A percentile compares a stretch with the other conserved stretches of the same genome.
Evolutionary conservation across 805 yeast genomes (phyloP).

Genomic region (Ogataea trehalophila): DNA sequence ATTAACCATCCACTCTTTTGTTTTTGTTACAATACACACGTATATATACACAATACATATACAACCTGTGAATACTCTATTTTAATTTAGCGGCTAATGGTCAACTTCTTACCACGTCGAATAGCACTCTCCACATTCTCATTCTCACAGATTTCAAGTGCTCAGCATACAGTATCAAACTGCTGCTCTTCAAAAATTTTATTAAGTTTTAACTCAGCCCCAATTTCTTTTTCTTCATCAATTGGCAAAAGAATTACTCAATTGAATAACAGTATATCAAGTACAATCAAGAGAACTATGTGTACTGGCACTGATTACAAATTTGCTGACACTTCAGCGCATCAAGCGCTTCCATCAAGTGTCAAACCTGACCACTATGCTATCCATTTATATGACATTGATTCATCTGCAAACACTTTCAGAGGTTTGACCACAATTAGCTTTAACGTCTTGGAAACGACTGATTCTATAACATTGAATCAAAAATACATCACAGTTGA

Average conservation of each 20-base stretch:
- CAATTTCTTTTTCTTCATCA: background rate
- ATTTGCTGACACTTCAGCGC: constrained; percentile 42
- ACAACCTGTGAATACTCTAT: too few relatives aligned
- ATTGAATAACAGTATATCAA: too few relatives aligned
- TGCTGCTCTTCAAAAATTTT: too few relatives aligned
- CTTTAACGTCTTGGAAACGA: constrained; percentile 38
- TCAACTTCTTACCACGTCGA: too few relatives aligned
- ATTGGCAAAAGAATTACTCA: background rate
- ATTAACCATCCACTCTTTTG: too few relatives aligned
- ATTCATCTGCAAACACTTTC: constrained; percentile 41
- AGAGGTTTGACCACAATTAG: constrained; percentile 44
- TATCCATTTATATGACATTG: constrained; percentile 56
- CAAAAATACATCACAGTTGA: constrained; percentile 38
- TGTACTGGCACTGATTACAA: constrained; percentile 2
- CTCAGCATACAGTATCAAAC: too few relatives aligned
- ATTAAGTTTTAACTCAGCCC: background rate
- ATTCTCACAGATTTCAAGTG: too few relatives aligned
- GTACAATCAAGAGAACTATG: background rate
- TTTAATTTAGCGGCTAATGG: too few relatives aligned
- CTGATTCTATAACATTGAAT: constrained; percentile 44
- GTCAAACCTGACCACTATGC: constrained; percentile 75
- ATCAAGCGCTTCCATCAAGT: constrained; percentile 33
- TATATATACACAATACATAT: too few relatives aligned
- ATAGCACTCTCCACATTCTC: too few relatives aligned
- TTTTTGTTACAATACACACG: too few relatives aligned